Base-by-base conservation (phyloP, 192 early-diverging fungal genomes). In the Anaeromyces robustus region DNA sequence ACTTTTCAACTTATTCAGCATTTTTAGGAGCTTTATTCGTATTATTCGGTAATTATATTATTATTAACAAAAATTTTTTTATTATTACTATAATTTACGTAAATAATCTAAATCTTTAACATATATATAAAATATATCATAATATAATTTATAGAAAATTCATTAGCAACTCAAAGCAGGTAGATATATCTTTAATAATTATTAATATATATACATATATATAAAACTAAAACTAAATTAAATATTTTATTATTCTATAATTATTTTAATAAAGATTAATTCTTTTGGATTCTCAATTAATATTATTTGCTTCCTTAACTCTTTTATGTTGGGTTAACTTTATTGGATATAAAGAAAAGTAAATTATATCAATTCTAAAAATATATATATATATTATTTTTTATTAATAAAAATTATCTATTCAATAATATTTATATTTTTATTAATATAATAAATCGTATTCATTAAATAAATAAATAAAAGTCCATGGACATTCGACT, bases 181-280 rank as follows among this genome's bases (percentile, higher is more conserved):
- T 39, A 31, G 7, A 14, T 26, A 19, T 34, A 14, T 14, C 11
- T 3, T 31, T 22, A 84, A 29, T 29, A 11, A 29, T 12, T 81
- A 82, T 31, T 28, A 84, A 82, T 32, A 4, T 32, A 1, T 41
- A 9, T 41, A 7, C 13, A 41, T 32, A 28, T 77, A 95, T 95
- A 99, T 85, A 99, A 96, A 82, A 89, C 93, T 34, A n/a, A n/a
- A n/a, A n/a, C n/a, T n/a, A n/a, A n/a, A n/a, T n/a, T n/a, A n/a
- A n/a, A n/a, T 12, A 34, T 34, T 34, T 34, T 34, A 34, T 34
- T 7, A 34, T 34, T 34, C 32, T 34, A 7, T 84, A 96, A 80
- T 93, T 97, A 78, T 89, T 93, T 1, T 96, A 99, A 85, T 94
- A 94, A 9, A 90, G 96, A 52, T 85, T 99, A 82, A 99, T 98